phyloP scores from a whole-genome alignment of 2,329 filamentous ascomycete genomes.

The Aspergillus ruber region DNA sequence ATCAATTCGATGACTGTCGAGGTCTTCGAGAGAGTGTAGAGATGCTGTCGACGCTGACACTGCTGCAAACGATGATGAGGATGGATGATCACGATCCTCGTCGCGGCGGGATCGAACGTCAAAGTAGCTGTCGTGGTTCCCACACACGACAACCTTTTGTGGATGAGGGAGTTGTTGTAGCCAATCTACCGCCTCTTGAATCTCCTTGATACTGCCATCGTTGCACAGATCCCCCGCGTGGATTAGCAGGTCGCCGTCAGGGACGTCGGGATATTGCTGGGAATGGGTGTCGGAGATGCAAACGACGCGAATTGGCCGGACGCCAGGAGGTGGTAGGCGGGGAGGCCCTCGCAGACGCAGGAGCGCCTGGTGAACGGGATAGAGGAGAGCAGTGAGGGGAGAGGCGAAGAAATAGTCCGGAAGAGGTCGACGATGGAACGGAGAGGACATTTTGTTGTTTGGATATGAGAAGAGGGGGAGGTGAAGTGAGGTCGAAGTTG shows the following conservation, averaged over 20 bases:
- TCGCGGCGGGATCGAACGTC: slow-evolving; percentile 58
- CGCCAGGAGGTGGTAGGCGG: slow-evolving; percentile 49
- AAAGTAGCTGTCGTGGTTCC: slow-evolving; percentile 86
- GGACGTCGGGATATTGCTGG: slow-evolving; percentile 46
- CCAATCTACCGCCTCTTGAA: slow-evolving; percentile 84
- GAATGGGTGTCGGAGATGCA: slow-evolving; percentile 86
- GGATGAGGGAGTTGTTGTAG: slow-evolving; percentile 64
- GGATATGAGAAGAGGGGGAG: not conserved
- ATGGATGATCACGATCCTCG: slow-evolving; percentile 43
- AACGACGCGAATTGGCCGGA: slow-evolving; percentile 63
- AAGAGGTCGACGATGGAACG: slow-evolving; percentile 45
- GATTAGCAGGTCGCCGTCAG: slow-evolving; percentile 75
- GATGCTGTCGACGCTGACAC: slow-evolving; percentile 32
- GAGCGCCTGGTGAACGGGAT: slow-evolving; percentile 58
- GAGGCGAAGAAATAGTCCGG: slow-evolving; percentile 61
- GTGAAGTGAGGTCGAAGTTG: too few species aligned
- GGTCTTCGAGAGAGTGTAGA: slow-evolving; percentile 31
- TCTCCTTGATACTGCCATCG: slow-evolving; percentile 61
- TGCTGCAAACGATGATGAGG: slow-evolving; percentile 16
- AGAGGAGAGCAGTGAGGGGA: slow-evolving; percentile 59
- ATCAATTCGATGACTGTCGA: slow-evolving; percentile 49
- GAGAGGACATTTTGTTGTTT: slow-evolving; percentile 28
- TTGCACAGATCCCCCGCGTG: slow-evolving; percentile 84
- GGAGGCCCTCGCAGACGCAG: slow-evolving; percentile 62
- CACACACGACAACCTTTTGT: slow-evolving; percentile 75